Conservation (phyloP, 1,139 yeast genomes). For the Torulaspora globosa region DNA sequence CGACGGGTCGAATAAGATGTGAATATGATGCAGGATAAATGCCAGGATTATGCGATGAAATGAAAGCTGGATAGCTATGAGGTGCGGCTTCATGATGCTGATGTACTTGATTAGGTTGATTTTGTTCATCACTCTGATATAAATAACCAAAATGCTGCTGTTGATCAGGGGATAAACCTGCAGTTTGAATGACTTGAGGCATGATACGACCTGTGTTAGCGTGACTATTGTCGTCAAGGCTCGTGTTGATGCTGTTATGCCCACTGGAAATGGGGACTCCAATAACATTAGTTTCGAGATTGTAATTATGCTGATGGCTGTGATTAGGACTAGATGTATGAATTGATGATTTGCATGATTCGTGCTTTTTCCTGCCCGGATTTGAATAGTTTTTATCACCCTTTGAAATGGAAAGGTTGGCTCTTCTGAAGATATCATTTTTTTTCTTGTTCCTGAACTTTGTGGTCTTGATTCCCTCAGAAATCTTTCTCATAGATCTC, state of each 20-base stretch:
- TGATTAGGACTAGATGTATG: neutral
- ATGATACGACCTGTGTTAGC: neutral
- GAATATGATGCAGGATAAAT: constrained; percentile 6
- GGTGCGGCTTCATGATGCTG: neutral
- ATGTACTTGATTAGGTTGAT: neutral
- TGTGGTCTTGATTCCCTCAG: constrained; percentile 5
- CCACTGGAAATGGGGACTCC: neutral
- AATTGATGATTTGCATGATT: constrained; percentile 1
- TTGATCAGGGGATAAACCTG: constrained; percentile 4
- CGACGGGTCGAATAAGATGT: constrained; percentile 3
- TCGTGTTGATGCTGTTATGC: neutral
- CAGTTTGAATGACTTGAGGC: neutral
- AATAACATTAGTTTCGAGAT: neutral
- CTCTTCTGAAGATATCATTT: constrained; percentile 10
- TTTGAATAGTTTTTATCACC: neutral
- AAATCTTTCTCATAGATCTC: constrained; percentile 1
- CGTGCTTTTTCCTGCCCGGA: constrained; percentile 2
- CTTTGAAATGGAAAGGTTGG: constrained; percentile 9
- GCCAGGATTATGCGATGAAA: constrained; percentile 4
- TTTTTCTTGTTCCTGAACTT: constrained; percentile 6
- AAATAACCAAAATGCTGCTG: constrained; percentile 3
- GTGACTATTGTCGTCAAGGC: neutral
- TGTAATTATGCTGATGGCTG: neutral
- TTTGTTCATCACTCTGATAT: constrained; percentile 1
- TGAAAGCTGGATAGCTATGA: neutral